A percentile compares a stretch with the other conserved stretches of the same genome.
These are phyloP conservation scores for Bonnemaisonia californica DNA, from an alignment of 31 red algal species.

Conservation along the genomic window DNA sequence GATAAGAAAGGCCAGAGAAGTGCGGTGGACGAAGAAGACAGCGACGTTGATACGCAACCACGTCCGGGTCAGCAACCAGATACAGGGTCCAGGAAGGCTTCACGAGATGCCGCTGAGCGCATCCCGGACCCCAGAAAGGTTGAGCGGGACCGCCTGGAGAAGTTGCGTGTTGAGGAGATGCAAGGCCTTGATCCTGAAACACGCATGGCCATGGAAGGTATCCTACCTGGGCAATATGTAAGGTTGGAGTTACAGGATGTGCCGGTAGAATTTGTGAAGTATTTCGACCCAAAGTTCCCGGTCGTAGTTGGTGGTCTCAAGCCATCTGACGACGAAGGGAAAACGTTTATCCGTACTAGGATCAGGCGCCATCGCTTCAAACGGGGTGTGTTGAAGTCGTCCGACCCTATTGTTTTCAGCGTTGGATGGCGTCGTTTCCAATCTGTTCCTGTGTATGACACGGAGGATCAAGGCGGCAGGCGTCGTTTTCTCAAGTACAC, in stretches of 20 bases:
- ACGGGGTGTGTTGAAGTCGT: constrained; percentile 92
- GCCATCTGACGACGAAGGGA: constrained; percentile 73
- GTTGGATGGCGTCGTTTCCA: constrained; percentile 98
- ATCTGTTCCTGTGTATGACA: constrained; percentile 84
- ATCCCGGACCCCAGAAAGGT: constrained; percentile 57
- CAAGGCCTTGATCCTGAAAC: constrained; percentile 63
- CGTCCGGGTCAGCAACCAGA: constrained; percentile 7
- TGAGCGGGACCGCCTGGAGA: constrained; percentile 63
- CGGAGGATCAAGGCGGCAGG: constrained; percentile 84
- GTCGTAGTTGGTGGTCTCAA: constrained; percentile 87
- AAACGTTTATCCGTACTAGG: constrained; percentile 73
- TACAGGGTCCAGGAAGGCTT: constrained; percentile 46
- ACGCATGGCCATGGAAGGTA: constrained; percentile 80
- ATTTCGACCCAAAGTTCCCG: constrained; percentile 85
- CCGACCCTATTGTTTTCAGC: constrained; percentile 93
- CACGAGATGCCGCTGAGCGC: constrained; percentile 44
- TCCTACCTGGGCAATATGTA: constrained; percentile 92
- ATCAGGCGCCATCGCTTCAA: constrained; percentile 95
- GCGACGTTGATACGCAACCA: neutral
- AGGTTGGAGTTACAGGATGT: constrained; percentile 91
- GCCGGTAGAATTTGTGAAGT: constrained; percentile 90
- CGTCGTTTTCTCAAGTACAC: constrained; percentile 96
- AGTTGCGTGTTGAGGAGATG: constrained; percentile 59
- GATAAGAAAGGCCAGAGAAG: constrained; percentile 16
- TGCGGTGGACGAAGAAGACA: neutral